Evolutionary conservation across 345 rosid genomes (phyloP).

Genomic region (Lepidium sativum): DNA sequence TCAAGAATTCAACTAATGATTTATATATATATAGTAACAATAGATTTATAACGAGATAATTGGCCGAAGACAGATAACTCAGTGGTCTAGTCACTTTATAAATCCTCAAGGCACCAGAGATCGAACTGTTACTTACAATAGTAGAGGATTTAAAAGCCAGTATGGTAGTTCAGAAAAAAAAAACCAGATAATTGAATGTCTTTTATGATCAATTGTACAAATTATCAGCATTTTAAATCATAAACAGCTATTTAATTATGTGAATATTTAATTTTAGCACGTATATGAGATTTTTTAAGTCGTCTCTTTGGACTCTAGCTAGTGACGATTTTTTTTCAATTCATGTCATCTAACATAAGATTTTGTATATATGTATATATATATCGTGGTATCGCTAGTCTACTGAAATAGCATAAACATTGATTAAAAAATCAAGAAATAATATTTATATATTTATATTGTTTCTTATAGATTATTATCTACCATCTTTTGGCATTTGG

Average conservation of each 20-base stretch:
- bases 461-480: neutral
- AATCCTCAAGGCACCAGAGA: too few relatives aligned
- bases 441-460: too few relatives aligned
- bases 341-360: neutral
- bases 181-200: neutral
- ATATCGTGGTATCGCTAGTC: neutral
- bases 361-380: neutral
- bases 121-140: too few relatives aligned
- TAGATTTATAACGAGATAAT: too few relatives aligned
- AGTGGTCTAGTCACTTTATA: too few relatives aligned
- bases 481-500: neutral
- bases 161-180: too few relatives aligned
- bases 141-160: too few relatives aligned
- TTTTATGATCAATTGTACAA: neutral
- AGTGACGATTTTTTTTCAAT: neutral
- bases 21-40: too few relatives aligned
- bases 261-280: neutral
- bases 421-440: too few relatives aligned
- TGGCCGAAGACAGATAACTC: too few relatives aligned
- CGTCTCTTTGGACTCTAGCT: neutral
- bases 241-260: neutral
- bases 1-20: neutral
- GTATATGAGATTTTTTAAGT: neutral
- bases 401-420: neutral
- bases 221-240: neutral